Percentiles rank a stretch among this genome's conserved stretches.
Evolutionary conservation across 2,329 filamentous ascomycete species (phyloP).

Genomic region (Gaeumannomyces sp.): DNA sequence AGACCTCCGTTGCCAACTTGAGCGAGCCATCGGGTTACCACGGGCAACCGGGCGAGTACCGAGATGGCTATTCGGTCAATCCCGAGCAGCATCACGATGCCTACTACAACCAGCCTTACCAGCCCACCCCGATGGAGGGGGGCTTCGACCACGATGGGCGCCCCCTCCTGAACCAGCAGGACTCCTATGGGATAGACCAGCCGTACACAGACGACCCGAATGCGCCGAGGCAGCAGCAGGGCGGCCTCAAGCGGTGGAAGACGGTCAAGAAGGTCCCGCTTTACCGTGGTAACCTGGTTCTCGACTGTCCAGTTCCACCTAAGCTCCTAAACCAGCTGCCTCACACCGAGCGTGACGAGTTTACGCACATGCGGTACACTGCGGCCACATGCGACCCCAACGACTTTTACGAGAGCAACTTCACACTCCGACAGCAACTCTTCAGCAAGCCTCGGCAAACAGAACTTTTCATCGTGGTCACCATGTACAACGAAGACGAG

Average conservation of each 20-base stretch:
- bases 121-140: slow-evolving; percentile 54
- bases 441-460: slow-evolving; percentile 91
- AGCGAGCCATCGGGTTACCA: slow-evolving; percentile 35
- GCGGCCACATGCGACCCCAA: slow-evolving; percentile 90
- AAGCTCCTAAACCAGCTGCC: slow-evolving; percentile 80
- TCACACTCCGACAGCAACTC: slow-evolving; percentile 83
- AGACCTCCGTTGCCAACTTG: slow-evolving; percentile 50
- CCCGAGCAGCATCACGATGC: slow-evolving; percentile 82
- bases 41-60: slow-evolving; percentile 40
- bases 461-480: slow-evolving; percentile 92
- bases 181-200: slow-evolving; percentile 36
- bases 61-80: slow-evolving; percentile 66
- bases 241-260: slow-evolving; percentile 82
- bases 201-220: slow-evolving; percentile 40
- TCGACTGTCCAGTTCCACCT: slow-evolving; percentile 93
- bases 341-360: slow-evolving; percentile 87
- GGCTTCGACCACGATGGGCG: slow-evolving; percentile 64
- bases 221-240: slow-evolving; percentile 40
- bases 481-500: slow-evolving; percentile 99
- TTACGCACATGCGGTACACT: slow-evolving; percentile 88
- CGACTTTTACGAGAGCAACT: slow-evolving; percentile 82
- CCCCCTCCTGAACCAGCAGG: slow-evolving; percentile 68
- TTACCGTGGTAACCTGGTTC: slow-evolving; percentile 92
- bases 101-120: slow-evolving; percentile 79
- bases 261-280: slow-evolving; percentile 98